These are phyloP conservation scores for Sphaerostilbella broomeana DNA, from an alignment of 2,329 filamentous ascomycete species.

Conservation along the genomic window DNA sequence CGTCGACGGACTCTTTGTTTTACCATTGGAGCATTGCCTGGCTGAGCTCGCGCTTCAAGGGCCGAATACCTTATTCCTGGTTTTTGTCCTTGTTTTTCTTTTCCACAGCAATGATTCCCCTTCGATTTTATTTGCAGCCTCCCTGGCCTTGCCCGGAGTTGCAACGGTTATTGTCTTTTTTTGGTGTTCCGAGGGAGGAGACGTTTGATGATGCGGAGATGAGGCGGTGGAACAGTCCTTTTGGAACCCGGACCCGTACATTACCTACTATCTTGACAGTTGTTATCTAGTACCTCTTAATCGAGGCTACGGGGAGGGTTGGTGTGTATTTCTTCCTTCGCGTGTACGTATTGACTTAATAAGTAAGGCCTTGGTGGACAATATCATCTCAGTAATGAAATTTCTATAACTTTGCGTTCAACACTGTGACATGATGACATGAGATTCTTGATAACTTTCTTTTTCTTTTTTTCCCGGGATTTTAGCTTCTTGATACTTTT, in stretches of 20 bases:
- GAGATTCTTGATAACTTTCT: no score
- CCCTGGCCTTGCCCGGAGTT: slow-evolving; percentile 22
- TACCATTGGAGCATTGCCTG: slow-evolving; percentile 16
- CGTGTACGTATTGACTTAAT: slow-evolving; percentile 24
- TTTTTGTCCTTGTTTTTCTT: slow-evolving; percentile 12
- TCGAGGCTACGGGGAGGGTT: slow-evolving; percentile 18
- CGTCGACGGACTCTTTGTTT: slow-evolving; percentile 2
- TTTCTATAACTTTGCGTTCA: no score
- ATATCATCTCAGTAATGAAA: slow-evolving; percentile 28
- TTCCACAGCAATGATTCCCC: slow-evolving; percentile 19
- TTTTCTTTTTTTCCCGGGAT: no score
- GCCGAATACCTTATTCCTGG: no score
- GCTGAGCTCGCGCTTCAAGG: slow-evolving; percentile 18
- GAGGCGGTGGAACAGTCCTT: neutral
- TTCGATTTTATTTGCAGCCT: slow-evolving; percentile 15
- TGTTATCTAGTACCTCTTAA: slow-evolving; percentile 21
- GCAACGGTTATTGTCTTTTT: slow-evolving; percentile 19
- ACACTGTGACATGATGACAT: no score
- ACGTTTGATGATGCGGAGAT: neutral
- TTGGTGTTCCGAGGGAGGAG: slow-evolving; percentile 13
- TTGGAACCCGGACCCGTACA: slow-evolving; percentile 7
- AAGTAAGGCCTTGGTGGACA: slow-evolving; percentile 29
- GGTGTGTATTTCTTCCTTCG: slow-evolving; percentile 14
- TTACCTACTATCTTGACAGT: slow-evolving; percentile 15
- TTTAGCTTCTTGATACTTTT: no score